Evolutionary conservation across 768 basidiomycete species (phyloP), one percentile per base, ranked within the genome.

Genomic region (Boletus vermiculosoides): DNA sequence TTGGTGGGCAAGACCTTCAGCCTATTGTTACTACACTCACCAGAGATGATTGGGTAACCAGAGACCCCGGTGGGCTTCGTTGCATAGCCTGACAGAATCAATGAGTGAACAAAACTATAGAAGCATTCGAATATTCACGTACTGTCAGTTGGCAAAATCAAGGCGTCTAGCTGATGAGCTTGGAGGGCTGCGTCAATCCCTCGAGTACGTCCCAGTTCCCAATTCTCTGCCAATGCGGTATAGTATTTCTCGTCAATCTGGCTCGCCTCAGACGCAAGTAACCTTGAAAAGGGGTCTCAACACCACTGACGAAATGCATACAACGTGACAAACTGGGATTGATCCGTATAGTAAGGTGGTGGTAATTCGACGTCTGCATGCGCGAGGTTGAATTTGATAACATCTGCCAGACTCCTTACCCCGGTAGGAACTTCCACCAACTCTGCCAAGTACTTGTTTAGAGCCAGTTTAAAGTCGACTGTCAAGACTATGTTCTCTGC

Each of bases 1-100:
- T 45, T 42, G 52, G 39, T 66, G 22, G 15, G 60, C 46, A 42
- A 36, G 31, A 34, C 10, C 4, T 45, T 40, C 13, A 25, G 40
- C n/a, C 4, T 37, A 18, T 45, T 30, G 30, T 39, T n/a, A 42
- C 12, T n/a, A 18, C 7, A 60, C 73, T 62, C 44, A 82, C 85
- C 84, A 23, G 86, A 85, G 37, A 86, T 74, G 52, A 86, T 83
- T 2, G 86, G 86, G 60, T 86, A 87, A 9, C 85, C 86, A 5
- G 83, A 82, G 54, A 86, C 79, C 4, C 84, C 86, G 71, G 70
- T 64, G 5, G 71, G 62, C 18, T 59, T 66, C 0, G 73, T 71
- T 6, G 74, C 71, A 28, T 68, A 60, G 31, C 68, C 69, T 72
- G 40, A 33, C 10, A 37, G 37, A 44, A 25, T 28, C 16, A 30